Evolutionary conservation across 2,329 filamentous ascomycete species (phyloP).

Genomic region (Colletotrichum limetticola): DNA sequence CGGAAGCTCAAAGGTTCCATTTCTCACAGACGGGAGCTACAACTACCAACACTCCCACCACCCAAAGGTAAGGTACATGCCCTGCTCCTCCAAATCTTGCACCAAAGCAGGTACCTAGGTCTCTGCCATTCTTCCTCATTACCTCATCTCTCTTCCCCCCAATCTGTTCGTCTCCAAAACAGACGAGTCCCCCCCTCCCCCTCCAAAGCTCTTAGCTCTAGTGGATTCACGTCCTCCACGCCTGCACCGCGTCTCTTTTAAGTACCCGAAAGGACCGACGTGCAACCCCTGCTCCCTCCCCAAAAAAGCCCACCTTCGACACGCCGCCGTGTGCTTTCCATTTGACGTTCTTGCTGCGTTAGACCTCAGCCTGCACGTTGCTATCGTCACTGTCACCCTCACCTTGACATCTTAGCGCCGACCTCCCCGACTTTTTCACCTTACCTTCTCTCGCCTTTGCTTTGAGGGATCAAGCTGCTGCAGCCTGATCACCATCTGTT

Average conservation of each 20-base stretch:
- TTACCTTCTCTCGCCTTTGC: background rate
- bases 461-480: constrained; percentile 11
- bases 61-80: background rate
- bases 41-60: background rate
- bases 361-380: constrained; percentile 24
- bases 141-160: constrained; percentile 26
- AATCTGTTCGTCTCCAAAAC: constrained; percentile 24
- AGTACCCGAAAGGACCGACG: constrained; percentile 31
- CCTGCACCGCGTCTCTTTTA: constrained; percentile 21
- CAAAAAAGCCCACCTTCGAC: constrained; percentile 32
- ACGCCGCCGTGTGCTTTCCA: constrained; percentile 16
- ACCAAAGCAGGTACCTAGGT: background rate
- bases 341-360: constrained; percentile 15
- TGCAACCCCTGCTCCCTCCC: constrained; percentile 29
- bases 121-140: background rate
- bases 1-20: constrained; percentile 17
- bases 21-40: background rate
- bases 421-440: constrained; percentile 2
- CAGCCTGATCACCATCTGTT: constrained; percentile 32
- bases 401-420: constrained; percentile 28
- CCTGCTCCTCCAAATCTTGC: background rate
- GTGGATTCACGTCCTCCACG: constrained; percentile 28
- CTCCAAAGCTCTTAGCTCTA: constrained; percentile 33
- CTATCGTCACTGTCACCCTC: constrained; percentile 30
- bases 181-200: constrained; percentile 22